A percentile compares a stretch with the other conserved stretches of the same genome.
Conservation (phyloP, 2,329 filamentous ascomycete species). For the Colletotrichum musicola region DNA sequence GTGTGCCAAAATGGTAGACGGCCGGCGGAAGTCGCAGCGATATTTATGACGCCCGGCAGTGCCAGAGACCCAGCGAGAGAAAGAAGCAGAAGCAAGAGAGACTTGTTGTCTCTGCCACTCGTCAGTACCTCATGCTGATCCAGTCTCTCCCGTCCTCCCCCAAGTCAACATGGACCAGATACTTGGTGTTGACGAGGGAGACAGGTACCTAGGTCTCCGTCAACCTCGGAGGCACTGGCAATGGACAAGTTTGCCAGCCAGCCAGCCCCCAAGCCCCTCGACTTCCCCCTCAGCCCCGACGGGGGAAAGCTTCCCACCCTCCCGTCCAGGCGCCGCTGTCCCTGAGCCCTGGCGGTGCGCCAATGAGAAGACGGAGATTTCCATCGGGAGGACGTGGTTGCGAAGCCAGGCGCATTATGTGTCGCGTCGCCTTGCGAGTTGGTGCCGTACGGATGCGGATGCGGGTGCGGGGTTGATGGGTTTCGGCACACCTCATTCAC, state of each 20-base stretch:
- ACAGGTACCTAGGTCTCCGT: no score
- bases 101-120: no score
- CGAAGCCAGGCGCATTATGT: constrained; percentile 35
- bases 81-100: no score
- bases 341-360: constrained; percentile 18
- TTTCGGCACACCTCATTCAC: constrained; percentile 35
- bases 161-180: constrained; percentile 8
- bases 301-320: constrained; percentile 37
- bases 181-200: constrained; percentile 11
- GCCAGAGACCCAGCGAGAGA: not conserved
- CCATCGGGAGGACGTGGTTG: constrained; percentile 24
- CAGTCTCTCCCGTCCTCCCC: no score
- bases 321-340: constrained; percentile 31
- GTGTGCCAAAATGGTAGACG: not conserved
- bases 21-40: constrained; percentile 15
- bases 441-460: constrained; percentile 38
- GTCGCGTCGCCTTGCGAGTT: constrained; percentile 27
- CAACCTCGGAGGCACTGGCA: no score
- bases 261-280: not conserved
- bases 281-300: not conserved
- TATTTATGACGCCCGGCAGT: constrained; percentile 34
- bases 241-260: not conserved
- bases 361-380: constrained; percentile 20
- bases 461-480: constrained; percentile 36
- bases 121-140: no score